Base-by-base conservation (phyloP, 2,329 filamentous ascomycete genomes). In the Hypoxylon sp. region DNA sequence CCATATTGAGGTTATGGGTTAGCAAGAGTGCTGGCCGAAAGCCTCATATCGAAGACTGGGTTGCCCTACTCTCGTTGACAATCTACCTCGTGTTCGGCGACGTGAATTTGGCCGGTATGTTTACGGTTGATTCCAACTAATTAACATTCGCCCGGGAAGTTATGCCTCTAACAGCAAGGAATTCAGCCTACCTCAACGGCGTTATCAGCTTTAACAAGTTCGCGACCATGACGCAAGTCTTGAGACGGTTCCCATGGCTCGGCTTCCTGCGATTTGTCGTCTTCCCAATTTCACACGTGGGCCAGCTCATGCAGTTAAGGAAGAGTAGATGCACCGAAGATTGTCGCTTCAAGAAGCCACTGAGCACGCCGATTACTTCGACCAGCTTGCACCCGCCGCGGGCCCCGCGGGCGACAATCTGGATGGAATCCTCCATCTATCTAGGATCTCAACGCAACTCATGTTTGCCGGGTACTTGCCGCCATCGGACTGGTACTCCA, bases 381-480 rank as follows among this genome's bases (percentile, higher is more conserved):
- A 75, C 10, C 61, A 70, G 29, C 62, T 72, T 42, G 21, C 73
- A 3, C 67, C 71, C 1, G 19, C 52, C 7, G 53, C 65, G 15
- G 46, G 35, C 2, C 55, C 67, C 6, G 24, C 44, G 0, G 62
- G 70, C 3, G 61, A 24, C 2, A 60, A 47, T 29, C 67, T 65
- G 48, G 67, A 72, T 29, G 37, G 71, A 32, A 65, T 70, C 19
- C 27, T 57, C 15, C 68, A 72, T 29, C 19, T 73, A 2, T 68
- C 70, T 32, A 58, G 71, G 17, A 65, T 73, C 2, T 61, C 71
- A 2, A 42, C 57, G 13, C 71, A 74, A 64, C 21, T 73, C 21
- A 66, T 72, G 52, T 60, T 73, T 11, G 65, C 71, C 6, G 70
- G 70, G n/a, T 73, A 58, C 46, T 68, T 71, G 24, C 70, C 71